A percentile compares a stretch with the other conserved stretches of the same genome.
Evolutionary conservation across 1,284 basidiomycete species (phyloP).

Genomic region (Caloboletus inedulis): DNA sequence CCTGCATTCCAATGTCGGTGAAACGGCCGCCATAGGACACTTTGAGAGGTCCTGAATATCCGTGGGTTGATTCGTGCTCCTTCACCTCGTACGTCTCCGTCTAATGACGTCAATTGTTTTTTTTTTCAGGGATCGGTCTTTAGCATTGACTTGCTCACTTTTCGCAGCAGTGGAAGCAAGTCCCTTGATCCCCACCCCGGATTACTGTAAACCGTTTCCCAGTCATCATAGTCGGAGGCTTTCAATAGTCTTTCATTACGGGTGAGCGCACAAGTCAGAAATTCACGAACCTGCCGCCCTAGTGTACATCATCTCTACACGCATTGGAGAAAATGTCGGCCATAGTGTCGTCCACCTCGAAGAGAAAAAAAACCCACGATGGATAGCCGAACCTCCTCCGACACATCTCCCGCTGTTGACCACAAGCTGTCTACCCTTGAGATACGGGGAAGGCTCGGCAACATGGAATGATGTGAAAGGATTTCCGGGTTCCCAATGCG

Average conservation of each 20-base stretch:
- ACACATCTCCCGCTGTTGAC: slow-evolving; percentile 49
- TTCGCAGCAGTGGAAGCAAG: slow-evolving; percentile 48
- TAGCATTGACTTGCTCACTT: slow-evolving; percentile 31
- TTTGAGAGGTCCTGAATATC: slow-evolving; percentile 32
- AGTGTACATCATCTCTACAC: slow-evolving; percentile 50
- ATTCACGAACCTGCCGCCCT: slow-evolving; percentile 35
- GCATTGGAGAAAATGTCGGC: slow-evolving; percentile 1
- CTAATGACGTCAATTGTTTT: slow-evolving; percentile 3
- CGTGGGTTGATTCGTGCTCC: slow-evolving; percentile 22
- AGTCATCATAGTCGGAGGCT: slow-evolving; percentile 57
- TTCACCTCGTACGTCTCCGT: slow-evolving; percentile 29
- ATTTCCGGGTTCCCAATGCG: slow-evolving; percentile 25
- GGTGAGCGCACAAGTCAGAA: neutral
- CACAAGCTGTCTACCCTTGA: slow-evolving; percentile 43
- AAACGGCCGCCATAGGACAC: slow-evolving; percentile 31
- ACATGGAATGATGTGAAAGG: slow-evolving; percentile 42
- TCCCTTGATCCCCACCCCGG: slow-evolving; percentile 51
- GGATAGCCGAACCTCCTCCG: slow-evolving; percentile 57
- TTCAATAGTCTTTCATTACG: slow-evolving; percentile 6
- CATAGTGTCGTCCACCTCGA: neutral
- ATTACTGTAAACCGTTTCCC: slow-evolving; percentile 46
- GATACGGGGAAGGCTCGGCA: slow-evolving; percentile 40
- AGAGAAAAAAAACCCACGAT: slow-evolving; percentile 40
- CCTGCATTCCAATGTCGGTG: slow-evolving; percentile 27
- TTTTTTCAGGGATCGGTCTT: too few relatives aligned